phyloP scores from a whole-genome alignment of 23 red algal genomes.

The Agarophyton chilense region DNA sequence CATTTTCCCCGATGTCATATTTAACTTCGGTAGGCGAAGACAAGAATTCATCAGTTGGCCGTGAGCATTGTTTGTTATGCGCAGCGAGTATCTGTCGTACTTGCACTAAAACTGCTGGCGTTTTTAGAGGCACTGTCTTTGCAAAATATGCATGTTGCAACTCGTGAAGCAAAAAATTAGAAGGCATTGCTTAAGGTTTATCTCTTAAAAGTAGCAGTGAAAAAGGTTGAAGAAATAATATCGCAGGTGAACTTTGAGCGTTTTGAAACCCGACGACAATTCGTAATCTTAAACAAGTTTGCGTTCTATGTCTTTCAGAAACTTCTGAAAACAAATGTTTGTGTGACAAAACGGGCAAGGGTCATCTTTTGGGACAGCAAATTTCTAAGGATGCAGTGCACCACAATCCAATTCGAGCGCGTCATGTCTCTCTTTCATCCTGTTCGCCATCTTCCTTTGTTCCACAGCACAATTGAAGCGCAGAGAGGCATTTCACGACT shows the following conservation, averaged over 20 bases:
- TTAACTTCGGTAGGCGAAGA: not conserved
- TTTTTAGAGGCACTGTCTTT: not conserved
- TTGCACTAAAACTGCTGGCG: not conserved
- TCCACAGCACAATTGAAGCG: not conserved
- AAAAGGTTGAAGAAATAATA: too few species aligned
- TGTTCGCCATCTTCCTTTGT: not conserved
- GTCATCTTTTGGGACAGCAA: too few species aligned
- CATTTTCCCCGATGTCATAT: not conserved
- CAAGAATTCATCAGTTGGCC: not conserved
- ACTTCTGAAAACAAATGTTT: not conserved
- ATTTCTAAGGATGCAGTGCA: not conserved
- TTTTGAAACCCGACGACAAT: too few species aligned
- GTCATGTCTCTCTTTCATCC: not conserved
- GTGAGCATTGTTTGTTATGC: not conserved
- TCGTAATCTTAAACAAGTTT: too few species aligned
- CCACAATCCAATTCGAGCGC: not conserved
- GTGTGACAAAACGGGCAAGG: too few species aligned
- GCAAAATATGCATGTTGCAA: not conserved
- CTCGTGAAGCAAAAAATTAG: not conserved
- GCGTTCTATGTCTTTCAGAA: too few species aligned
- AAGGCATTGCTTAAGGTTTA: too few species aligned
- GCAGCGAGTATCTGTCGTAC: not conserved
- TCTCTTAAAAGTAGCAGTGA: too few species aligned
- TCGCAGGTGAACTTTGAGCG: too few species aligned
- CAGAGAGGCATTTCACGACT: not conserved